Conservation (phyloP, 768 basidiomycete genomes). For the Cubamyces sp. region DNA sequence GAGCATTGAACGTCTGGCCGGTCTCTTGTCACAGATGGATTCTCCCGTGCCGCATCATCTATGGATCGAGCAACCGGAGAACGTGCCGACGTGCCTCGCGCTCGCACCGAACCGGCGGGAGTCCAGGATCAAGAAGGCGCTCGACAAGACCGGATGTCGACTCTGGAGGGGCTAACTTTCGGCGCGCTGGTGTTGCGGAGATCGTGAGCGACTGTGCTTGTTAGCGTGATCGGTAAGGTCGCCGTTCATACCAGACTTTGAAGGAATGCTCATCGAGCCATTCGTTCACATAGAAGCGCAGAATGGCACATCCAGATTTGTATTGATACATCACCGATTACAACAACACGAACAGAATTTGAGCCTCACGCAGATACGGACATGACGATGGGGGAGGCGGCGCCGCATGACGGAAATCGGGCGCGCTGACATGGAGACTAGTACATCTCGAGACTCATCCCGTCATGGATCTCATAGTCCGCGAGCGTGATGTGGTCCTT, state of each 20-base stretch:
- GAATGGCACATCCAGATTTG: neutral
- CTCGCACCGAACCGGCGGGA: constrained; percentile 46
- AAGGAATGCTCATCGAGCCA: too few species aligned
- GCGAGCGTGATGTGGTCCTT: constrained; percentile 93
- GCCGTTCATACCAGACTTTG: neutral
- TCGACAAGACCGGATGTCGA: constrained; percentile 45
- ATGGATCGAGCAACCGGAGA: constrained; percentile 51
- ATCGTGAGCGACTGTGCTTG: neutral
- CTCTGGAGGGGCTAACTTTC: constrained; percentile 38
- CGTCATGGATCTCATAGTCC: constrained; percentile 94
- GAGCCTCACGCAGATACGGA: neutral
- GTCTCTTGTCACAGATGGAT: constrained; percentile 32
- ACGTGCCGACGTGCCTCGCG: constrained; percentile 47
- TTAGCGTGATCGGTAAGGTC: neutral
- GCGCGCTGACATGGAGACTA: constrained; percentile 34
- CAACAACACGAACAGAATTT: neutral
- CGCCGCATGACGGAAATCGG: neutral
- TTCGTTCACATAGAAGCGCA: too few species aligned
- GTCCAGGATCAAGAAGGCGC: constrained; percentile 42
- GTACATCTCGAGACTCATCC: constrained; percentile 94
- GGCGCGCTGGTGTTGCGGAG: neutral
- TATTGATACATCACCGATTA: constrained; percentile 22
- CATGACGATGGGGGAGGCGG: neutral
- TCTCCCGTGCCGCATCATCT: constrained; percentile 43
- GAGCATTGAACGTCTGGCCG: constrained; percentile 39